A percentile compares a stretch with the other conserved stretches of the same genome.
Conservation (phyloP, 2,329 filamentous ascomycete genomes). For the Xylariales sp. region DNA sequence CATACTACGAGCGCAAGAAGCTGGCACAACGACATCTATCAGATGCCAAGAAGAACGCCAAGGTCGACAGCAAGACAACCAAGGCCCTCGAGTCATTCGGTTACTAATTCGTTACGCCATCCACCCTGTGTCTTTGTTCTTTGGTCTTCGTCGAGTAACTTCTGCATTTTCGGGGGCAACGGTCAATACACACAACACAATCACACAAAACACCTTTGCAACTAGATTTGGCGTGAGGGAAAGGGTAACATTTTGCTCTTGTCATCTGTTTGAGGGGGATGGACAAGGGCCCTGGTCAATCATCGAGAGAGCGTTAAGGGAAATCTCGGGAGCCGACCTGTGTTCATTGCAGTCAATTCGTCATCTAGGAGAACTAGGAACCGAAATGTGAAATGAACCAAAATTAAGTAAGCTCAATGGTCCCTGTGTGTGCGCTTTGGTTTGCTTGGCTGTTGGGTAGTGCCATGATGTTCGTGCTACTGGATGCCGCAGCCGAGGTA, state of each 20-base stretch:
- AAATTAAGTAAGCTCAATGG: slow-evolving; percentile 14
- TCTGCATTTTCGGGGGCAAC: slow-evolving; percentile 23
- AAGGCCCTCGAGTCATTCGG: slow-evolving; percentile 84
- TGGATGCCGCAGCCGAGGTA: too few relatives aligned
- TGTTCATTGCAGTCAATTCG: slow-evolving; percentile 30
- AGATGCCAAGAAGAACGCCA: slow-evolving; percentile 89
- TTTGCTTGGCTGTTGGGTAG: not conserved
- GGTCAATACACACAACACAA: slow-evolving; percentile 22
- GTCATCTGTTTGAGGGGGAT: slow-evolving; percentile 26
- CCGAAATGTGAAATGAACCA: slow-evolving; percentile 31
- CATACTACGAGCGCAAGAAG: slow-evolving; percentile 99
- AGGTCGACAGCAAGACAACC: slow-evolving; percentile 80
- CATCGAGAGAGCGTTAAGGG: slow-evolving; percentile 10
- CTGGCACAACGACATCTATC: slow-evolving; percentile 82
- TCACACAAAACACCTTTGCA: slow-evolving; percentile 27
- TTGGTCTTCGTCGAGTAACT: slow-evolving; percentile 12
- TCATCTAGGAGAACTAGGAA: slow-evolving; percentile 28
- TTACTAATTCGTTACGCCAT: slow-evolving; percentile 64
- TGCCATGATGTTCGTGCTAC: too few relatives aligned
- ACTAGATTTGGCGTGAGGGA: slow-evolving; percentile 31
- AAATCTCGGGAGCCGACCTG: slow-evolving; percentile 22
- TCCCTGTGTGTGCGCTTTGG: not conserved
- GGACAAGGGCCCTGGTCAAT: slow-evolving; percentile 9
- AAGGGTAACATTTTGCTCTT: slow-evolving; percentile 29
- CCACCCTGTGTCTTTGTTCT: slow-evolving; percentile 16